These are phyloP conservation scores for Trifolium fragiferum DNA, from an alignment of 306 rosid genomes.

Conservation along the genomic window DNA sequence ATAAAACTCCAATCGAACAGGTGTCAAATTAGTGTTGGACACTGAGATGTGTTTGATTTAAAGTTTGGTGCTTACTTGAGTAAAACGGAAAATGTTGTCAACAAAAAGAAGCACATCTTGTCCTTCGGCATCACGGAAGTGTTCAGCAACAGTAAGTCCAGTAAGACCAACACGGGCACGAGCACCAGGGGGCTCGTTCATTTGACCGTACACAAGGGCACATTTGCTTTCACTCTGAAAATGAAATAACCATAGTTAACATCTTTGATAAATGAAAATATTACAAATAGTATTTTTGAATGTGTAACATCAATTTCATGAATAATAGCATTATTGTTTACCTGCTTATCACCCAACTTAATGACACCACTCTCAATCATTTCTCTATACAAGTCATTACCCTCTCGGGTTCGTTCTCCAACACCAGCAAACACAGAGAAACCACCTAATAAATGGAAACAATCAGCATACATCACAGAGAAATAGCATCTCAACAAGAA, in stretches of 20 bases:
- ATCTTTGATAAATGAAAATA: not conserved
- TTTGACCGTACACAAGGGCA: conserved; percentile 98
- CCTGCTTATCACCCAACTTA: conserved; percentile 99
- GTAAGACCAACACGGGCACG: conserved; percentile 99
- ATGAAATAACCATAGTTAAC: not conserved
- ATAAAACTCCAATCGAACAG: too few relatives aligned
- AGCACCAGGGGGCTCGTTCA: conserved; percentile 99
- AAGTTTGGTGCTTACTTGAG: conserved; percentile 61
- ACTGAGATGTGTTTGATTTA: too few relatives aligned
- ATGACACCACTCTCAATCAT: conserved; percentile 99
- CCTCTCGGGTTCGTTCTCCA: conserved; percentile 97
- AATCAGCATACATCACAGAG: not conserved
- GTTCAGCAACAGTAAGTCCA: conserved; percentile 95
- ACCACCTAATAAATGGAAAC: conserved; percentile 71
- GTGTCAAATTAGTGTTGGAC: too few relatives aligned
- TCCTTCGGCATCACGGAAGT: conserved; percentile 99
- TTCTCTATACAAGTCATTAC: conserved; percentile 97
- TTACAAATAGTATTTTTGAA: conserved; percentile 5
- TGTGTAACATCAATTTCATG: too few relatives aligned
- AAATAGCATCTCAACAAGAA: not conserved
- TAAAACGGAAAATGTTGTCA: conserved; percentile 98
- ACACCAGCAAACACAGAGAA: conserved; percentile 99
- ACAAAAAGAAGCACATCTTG: conserved; percentile 99
- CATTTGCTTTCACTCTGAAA: conserved; percentile 92
- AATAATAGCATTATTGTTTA: conserved; percentile 23